Evolutionary conservation across 768 basidiomycete genomes (phyloP), one percentile per base, ranked within the genome.

Genomic region (Lyophyllum shimeji): DNA sequence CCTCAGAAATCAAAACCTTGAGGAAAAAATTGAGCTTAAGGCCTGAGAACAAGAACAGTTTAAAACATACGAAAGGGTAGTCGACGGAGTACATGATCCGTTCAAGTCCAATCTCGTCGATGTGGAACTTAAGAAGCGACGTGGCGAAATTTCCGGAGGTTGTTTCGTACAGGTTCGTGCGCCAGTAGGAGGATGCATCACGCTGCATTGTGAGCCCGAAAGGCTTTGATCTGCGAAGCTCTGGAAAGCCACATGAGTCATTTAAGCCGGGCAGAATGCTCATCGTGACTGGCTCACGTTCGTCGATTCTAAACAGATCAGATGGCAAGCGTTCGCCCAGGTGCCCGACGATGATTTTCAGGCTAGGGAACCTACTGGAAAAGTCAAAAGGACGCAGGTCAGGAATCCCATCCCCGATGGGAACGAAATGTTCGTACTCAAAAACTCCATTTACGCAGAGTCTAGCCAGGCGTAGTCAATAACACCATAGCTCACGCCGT

Each of bases 311-410:
- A 50, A 67, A 60, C 1, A 78, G 63, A 54, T 78, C 76, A 8
- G 76, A 78, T 0, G 76, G 69, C 24, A 76, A 68, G 15, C 76
- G 68, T 58, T 77, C 76, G 7, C 76, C 76, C 21, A 78, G 57
- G 62, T 78, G 77, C 1, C 75, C 77, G 18, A 77, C 72, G 18
- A 78, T 76, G 12, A 76, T 63, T 34, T 73, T 72, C 25, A 74
- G 52, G 13, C 70, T 67, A 0, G 77, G 76, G 53, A 77, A 78
- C 2, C 77, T 75, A 56, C 76, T 78, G 39, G 23, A 12, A 21
- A 21, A 21, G 17, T 12, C 8, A 17, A 37, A 37, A 13, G 15
- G 34, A 37, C 8, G 15, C 8, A 37, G 15, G 9, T 23, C n/a
- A 21, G 21, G 13, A 20, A 27, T 25, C 9, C 34, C 9, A 47